Percentiles rank a stretch among this genome's conserved stretches.
Evolutionary conservation across 1,284 basidiomycete species (phyloP).

Genomic region (Phlebopus sp.): DNA sequence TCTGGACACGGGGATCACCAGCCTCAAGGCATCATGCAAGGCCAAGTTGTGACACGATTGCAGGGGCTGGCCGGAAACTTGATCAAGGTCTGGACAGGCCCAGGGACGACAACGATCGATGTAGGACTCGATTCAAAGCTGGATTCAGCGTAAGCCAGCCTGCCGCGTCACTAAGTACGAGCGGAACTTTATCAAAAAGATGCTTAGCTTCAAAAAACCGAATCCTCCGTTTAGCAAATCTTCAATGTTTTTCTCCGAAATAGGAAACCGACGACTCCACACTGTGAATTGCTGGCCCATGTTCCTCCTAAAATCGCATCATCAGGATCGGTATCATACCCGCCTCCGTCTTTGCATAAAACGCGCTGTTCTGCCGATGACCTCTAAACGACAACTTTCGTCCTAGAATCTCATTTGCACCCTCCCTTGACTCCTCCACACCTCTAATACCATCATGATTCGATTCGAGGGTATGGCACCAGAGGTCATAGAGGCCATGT

Average conservation of each 20-base stretch:
- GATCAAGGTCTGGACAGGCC: not conserved
- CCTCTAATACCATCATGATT: constrained; percentile 48
- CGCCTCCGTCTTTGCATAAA: not conserved
- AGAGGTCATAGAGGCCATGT: constrained; percentile 76
- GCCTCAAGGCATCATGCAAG: not conserved
- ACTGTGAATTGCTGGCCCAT: constrained; percentile 13
- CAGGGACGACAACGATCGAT: not conserved
- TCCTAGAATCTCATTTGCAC: not conserved
- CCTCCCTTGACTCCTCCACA: not conserved
- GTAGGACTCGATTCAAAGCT: too few species aligned
- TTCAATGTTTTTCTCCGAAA: constrained; percentile 19
- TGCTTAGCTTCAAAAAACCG: constrained; percentile 16
- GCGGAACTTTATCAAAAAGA: constrained; percentile 12
- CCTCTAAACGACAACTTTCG: constrained; percentile 6
- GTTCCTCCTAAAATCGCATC: constrained; percentile 17
- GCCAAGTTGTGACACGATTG: not conserved
- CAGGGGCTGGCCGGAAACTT: not conserved
- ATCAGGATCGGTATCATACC: constrained; percentile 1
- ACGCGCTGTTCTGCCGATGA: constrained; percentile 1
- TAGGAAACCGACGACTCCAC: constrained; percentile 23
- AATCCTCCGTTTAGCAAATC: not conserved
- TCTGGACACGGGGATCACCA: too few species aligned
- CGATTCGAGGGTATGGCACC: constrained; percentile 65
- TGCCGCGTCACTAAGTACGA: not conserved
- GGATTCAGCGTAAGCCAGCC: too few species aligned